These are phyloP conservation scores for Vanderwaltozyma verrucispora DNA, from an alignment of 805 yeast genomes.

Conservation along the genomic window DNA sequence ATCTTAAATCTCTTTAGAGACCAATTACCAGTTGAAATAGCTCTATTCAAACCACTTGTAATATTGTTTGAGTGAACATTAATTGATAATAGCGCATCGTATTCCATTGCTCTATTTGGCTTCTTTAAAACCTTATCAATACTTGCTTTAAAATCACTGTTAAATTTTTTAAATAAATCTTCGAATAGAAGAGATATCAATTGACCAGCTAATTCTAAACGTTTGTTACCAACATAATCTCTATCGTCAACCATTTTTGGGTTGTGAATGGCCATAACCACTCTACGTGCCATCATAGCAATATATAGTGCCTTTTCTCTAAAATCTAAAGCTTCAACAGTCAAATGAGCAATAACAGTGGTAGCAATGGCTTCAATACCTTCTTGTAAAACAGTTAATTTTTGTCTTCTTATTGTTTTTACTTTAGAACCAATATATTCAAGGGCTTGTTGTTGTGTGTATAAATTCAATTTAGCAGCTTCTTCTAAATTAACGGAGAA, in stretches of 20 bases:
- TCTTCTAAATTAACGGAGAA: conserved; percentile 93
- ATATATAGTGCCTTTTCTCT: conserved; percentile 90
- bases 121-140: conserved; percentile 89
- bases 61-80: conserved; percentile 88
- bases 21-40: conserved; percentile 99
- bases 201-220: conserved; percentile 96
- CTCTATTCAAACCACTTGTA: conserved; percentile 88
- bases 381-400: conserved; percentile 73
- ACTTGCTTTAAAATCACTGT: conserved; percentile 86
- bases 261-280: conserved; percentile 87
- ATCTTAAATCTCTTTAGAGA: conserved; percentile 95
- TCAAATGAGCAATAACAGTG: conserved; percentile 88
- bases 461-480: conserved; percentile 72
- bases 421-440: conserved; percentile 86
- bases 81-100: conserved; percentile 84
- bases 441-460: conserved; percentile 88
- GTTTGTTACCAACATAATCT: conserved; percentile 96
- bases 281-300: conserved; percentile 95
- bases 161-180: conserved; percentile 94
- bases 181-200: conserved; percentile 89
- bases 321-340: conserved; percentile 76
- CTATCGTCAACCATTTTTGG: conserved; percentile 96
- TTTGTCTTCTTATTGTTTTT: conserved; percentile 86
- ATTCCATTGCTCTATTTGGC: conserved; percentile 90
- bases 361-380: conserved; percentile 96